Evolutionary conservation across 495 filamentous ascomycete species (phyloP).

Genomic region (Xylaria flabelliformis): DNA sequence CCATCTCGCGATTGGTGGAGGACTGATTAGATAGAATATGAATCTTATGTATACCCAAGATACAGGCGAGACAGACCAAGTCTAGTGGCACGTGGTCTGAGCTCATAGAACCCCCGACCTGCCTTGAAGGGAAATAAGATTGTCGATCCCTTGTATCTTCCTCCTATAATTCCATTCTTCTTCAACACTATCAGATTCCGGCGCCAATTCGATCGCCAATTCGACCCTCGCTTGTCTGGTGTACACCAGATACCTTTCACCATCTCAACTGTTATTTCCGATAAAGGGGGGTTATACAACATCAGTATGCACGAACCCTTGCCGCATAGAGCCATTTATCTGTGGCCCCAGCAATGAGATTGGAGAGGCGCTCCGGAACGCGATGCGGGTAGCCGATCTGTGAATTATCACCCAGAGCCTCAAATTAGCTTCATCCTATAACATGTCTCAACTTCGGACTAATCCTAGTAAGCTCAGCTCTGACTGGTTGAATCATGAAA

Average conservation of each 20-base stretch:
- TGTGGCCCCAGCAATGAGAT: not conserved
- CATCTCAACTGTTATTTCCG: not conserved
- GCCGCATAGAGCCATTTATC: not conserved
- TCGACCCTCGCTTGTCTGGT: constrained; percentile 1
- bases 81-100: constrained; percentile 2
- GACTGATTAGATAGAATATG: not conserved
- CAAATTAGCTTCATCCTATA: not conserved
- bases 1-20: not conserved
- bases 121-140: constrained; percentile 2
- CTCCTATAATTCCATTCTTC: not conserved
- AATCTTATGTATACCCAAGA: not conserved
- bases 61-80: not conserved
- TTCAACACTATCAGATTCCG: constrained; percentile 8
- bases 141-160: constrained; percentile 10
- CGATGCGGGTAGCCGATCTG: constrained; percentile 4
- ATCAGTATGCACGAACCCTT: not conserved
- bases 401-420: constrained; percentile 8
- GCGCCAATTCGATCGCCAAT: constrained; percentile 11
- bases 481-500: not conserved
- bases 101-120: constrained; percentile 12
- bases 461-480: not conserved
- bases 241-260: not conserved
- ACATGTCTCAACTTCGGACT: not conserved
- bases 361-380: not conserved
- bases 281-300: not conserved